A percentile compares a stretch with the other conserved stretches of the same genome.
Evolutionary conservation across 176 grass and related monocot genomes (phyloP).

Genomic region (Oryza glumipatula): DNA sequence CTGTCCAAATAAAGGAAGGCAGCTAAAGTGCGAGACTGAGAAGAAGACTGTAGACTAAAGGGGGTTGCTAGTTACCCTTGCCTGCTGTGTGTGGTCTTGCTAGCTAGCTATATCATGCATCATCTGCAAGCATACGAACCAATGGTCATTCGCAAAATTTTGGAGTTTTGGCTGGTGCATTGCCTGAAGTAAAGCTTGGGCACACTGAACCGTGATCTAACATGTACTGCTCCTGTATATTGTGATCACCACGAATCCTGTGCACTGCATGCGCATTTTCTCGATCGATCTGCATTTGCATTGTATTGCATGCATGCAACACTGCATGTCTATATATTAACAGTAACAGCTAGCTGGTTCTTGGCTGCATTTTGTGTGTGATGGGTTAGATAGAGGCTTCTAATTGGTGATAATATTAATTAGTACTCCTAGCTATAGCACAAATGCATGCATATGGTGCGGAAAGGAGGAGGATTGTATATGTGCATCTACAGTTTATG

Average conservation of each 20-base stretch:
- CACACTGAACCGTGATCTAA: no score
- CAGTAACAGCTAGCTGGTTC: neutral
- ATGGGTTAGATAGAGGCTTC: neutral
- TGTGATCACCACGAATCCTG: no score
- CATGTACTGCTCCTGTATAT: no score
- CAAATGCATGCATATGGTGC: no score
- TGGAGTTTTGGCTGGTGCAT: no score
- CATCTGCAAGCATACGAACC: neutral
- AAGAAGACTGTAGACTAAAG: slow-evolving; percentile 41
- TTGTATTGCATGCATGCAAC: neutral
- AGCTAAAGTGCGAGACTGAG: slow-evolving; percentile 50
- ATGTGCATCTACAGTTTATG: slow-evolving; percentile 32
- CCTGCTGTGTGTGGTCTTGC: neutral
- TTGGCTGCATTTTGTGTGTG: neutral
- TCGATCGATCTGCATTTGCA: neutral
- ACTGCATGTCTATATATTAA: neutral
- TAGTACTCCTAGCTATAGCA: neutral
- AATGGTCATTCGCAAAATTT: neutral
- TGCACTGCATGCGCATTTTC: neutral
- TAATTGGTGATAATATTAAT: neutral
- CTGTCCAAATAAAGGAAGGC: slow-evolving; percentile 71
- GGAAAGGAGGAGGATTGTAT: neutral
- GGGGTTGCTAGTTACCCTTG: neutral
- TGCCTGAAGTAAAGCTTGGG: no score
- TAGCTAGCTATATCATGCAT: neutral